phyloP scores from a whole-genome alignment of 768 basidiomycete species.

The Mycena vulgaris region DNA sequence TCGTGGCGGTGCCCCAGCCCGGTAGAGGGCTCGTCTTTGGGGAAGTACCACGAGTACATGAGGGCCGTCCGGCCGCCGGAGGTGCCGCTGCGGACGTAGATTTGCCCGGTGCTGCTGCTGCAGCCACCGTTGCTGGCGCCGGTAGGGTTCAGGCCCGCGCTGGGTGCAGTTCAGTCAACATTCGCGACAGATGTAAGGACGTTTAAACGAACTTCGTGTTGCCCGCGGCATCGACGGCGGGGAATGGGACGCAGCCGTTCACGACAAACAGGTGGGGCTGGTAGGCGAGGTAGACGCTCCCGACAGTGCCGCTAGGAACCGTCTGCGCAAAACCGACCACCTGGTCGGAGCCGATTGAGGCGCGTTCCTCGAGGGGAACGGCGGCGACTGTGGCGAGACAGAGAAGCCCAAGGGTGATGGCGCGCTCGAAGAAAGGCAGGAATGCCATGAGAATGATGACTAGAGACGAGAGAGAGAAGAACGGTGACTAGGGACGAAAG shows the following conservation, averaged over 20 bases:
- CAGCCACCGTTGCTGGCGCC: conserved; percentile 14
- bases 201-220: conserved; percentile 2
- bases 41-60: conserved; percentile 25
- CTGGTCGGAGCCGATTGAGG: neutral
- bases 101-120: conserved; percentile 24
- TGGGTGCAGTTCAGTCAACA: neutral
- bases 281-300: conserved; percentile 20
- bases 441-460: neutral
- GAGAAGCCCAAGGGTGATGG: neutral
- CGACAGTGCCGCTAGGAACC: neutral
- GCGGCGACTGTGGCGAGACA: neutral
- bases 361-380: conserved; percentile 6
- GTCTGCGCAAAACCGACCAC: conserved; percentile 16
- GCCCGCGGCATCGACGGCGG: conserved; percentile 21
- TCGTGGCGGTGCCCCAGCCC: conserved; percentile 18
- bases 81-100: conserved; percentile 27
- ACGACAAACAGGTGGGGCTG: conserved; percentile 19
- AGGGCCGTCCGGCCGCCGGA: conserved; percentile 11
- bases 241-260: conserved; percentile 26
- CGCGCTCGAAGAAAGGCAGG: neutral
- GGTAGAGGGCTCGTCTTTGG: conserved; percentile 15
- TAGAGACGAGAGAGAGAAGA: neutral
- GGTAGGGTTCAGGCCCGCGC: conserved; percentile 18
- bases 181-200: neutral
- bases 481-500: too few relatives aligned